Evolutionary conservation across 2,329 filamentous ascomycete species (phyloP).

Genomic region (Nigrospora osmanthi): DNA sequence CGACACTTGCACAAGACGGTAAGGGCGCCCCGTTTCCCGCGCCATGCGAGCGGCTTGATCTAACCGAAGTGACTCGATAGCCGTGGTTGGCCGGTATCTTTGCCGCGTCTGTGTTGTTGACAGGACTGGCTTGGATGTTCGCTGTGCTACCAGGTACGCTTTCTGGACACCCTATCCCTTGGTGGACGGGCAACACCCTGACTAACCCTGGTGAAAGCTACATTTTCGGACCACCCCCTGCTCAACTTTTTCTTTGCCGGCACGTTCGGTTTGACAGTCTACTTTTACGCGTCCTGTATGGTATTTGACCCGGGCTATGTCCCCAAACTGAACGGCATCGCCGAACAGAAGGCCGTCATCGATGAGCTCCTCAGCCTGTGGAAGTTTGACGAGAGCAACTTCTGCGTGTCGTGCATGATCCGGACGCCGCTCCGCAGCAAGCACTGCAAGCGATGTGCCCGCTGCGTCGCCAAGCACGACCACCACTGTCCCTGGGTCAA

Average conservation of each 20-base stretch:
- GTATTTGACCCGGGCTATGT: constrained; percentile 85
- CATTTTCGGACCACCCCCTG: constrained; percentile 58
- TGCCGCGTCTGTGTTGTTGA: constrained; percentile 75
- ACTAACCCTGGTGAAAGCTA: constrained; percentile 33
- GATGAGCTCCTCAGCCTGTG: constrained; percentile 76
- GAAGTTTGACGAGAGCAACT: constrained; percentile 91
- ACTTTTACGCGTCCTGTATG: constrained; percentile 87
- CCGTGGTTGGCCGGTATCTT: constrained; percentile 94
- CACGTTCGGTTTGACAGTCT: constrained; percentile 59
- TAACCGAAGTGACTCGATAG: constrained; percentile 30
- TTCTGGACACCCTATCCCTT: not conserved
- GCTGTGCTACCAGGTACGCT: constrained; percentile 62
- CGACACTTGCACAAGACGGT: constrained; percentile 84
- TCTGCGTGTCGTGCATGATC: constrained; percentile 93
- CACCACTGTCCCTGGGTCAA: constrained; percentile 98
- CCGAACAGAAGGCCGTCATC: constrained; percentile 82
- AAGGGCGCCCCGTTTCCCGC: constrained; percentile 19
- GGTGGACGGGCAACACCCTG: too few species aligned
- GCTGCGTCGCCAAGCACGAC: constrained; percentile 93
- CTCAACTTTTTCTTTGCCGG: constrained; percentile 69
- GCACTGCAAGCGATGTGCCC: constrained; percentile 84
- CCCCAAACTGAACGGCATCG: constrained; percentile 81
- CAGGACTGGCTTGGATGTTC: constrained; percentile 68
- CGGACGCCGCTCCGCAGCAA: constrained; percentile 88
- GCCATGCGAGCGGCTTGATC: too few species aligned